Conservation (phyloP, 495 filamentous ascomycete genomes). For the Aspergillus haitiensis region DNA sequence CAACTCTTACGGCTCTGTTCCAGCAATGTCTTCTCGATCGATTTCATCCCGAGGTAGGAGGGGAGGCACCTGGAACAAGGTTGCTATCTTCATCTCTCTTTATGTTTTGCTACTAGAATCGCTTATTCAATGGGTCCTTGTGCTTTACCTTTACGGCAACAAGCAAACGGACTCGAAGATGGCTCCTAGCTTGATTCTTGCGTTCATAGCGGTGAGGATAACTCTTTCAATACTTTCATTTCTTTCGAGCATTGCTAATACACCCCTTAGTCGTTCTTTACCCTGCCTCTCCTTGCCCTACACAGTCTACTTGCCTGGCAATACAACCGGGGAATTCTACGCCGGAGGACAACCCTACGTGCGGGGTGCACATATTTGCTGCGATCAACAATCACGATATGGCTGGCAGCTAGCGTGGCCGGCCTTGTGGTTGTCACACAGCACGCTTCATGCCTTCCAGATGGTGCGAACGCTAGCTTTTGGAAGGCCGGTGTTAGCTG, state of each 20-base stretch:
- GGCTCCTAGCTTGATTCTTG: conserved; percentile 43
- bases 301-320: conserved; percentile 50
- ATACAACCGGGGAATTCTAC: conserved; percentile 42
- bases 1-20: neutral
- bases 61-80: conserved; percentile 42
- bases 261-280: conserved; percentile 37
- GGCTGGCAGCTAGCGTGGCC: conserved; percentile 44
- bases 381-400: conserved; percentile 39
- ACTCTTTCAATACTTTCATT: neutral
- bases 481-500: conserved; percentile 47
- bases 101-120: conserved; percentile 44
- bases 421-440: conserved; percentile 46
- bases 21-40: conserved; percentile 30
- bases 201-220: conserved; percentile 38
- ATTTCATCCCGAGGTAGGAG: conserved; percentile 23
- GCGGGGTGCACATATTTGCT: conserved; percentile 43
- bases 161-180: conserved; percentile 43
- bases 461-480: conserved; percentile 28
- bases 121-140: conserved; percentile 38
- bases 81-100: conserved; percentile 44
- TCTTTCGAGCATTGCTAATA: conserved; percentile 8
- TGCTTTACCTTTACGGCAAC: conserved; percentile 43
- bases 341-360: conserved; percentile 38
- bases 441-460: conserved; percentile 40
- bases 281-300: conserved; percentile 40